phyloP scores from a whole-genome alignment of 306 rosid genomes.

The Boehmeria nivea region DNA sequence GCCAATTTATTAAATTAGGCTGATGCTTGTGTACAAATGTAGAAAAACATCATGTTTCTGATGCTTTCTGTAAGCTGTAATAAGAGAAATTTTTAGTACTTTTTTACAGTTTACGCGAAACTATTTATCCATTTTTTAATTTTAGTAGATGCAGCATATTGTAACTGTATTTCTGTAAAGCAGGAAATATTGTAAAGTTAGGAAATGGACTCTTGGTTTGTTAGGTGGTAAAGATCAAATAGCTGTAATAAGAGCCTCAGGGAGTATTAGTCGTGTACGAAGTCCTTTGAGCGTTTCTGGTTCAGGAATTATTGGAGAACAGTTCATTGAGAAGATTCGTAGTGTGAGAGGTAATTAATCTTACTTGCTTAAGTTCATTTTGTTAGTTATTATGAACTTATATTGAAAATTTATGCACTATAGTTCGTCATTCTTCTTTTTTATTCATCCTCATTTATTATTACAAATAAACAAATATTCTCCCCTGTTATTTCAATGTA shows the following conservation, averaged over 20 bases:
- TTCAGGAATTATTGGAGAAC: constrained; percentile 70
- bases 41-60: too few relatives aligned
- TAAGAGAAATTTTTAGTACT: too few relatives aligned
- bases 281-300: constrained; percentile 51
- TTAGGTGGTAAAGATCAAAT: constrained; percentile 74
- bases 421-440: background rate
- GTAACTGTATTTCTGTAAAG: constrained; percentile 7
- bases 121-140: too few relatives aligned
- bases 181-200: constrained; percentile 77
- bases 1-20: too few relatives aligned
- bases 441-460: too few relatives aligned
- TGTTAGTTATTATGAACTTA: constrained; percentile 5
- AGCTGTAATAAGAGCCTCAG: constrained; percentile 92
- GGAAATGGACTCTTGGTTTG: constrained; percentile 76
- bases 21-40: too few relatives aligned
- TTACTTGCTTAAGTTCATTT: constrained; percentile 14
- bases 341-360: constrained; percentile 61
- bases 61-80: too few relatives aligned
- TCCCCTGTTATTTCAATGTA: constrained; percentile 14
- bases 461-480: too few relatives aligned
- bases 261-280: constrained; percentile 66
- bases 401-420: too few relatives aligned
- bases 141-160: too few relatives aligned
- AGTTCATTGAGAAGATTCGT: constrained; percentile 86
- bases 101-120: too few relatives aligned